Evolutionary conservation across 306 rosid species (phyloP).

Genomic region (Bauhinia variegata): DNA sequence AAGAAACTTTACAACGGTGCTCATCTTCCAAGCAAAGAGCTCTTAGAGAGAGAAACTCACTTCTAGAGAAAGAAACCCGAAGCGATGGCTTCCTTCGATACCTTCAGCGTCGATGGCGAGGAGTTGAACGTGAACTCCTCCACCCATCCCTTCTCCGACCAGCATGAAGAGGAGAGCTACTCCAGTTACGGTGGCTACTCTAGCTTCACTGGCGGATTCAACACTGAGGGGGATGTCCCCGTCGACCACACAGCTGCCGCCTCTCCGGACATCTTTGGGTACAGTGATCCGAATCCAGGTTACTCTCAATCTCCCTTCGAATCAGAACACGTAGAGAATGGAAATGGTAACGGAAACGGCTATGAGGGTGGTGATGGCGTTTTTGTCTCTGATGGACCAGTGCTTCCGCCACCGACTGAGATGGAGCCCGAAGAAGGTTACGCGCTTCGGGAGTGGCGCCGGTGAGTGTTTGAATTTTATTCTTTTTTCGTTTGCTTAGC

Average conservation of each 20-base stretch:
- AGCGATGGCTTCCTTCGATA: constrained; percentile 79
- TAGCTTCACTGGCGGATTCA: constrained; percentile 50
- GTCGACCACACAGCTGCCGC: constrained; percentile 58
- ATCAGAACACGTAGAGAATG: constrained; percentile 65
- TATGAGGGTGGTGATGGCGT: constrained; percentile 55
- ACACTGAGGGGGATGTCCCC: constrained; percentile 54
- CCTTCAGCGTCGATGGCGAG: constrained; percentile 72
- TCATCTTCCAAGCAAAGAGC: constrained; percentile 31
- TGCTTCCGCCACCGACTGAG: constrained; percentile 81
- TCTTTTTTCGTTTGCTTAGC: background rate
- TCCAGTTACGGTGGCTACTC: constrained; percentile 73
- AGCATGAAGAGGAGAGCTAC: constrained; percentile 55
- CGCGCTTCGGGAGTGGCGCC: constrained; percentile 97
- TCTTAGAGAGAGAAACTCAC: constrained; percentile 24
- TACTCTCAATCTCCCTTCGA: constrained; percentile 80
- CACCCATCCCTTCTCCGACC: constrained; percentile 46
- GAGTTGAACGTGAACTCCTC: constrained; percentile 59
- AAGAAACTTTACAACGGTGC: constrained; percentile 16
- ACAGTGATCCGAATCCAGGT: constrained; percentile 66
- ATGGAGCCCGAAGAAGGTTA: constrained; percentile 88
- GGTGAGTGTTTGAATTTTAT: constrained; percentile 65
- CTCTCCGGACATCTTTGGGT: constrained; percentile 79
- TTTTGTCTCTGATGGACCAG: constrained; percentile 82
- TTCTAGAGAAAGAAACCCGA: constrained; percentile 42
- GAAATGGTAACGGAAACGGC: constrained; percentile 64